phyloP scores from a whole-genome alignment of 192 early-diverging fungal species.

The Coemansia guatemalensis region DNA sequence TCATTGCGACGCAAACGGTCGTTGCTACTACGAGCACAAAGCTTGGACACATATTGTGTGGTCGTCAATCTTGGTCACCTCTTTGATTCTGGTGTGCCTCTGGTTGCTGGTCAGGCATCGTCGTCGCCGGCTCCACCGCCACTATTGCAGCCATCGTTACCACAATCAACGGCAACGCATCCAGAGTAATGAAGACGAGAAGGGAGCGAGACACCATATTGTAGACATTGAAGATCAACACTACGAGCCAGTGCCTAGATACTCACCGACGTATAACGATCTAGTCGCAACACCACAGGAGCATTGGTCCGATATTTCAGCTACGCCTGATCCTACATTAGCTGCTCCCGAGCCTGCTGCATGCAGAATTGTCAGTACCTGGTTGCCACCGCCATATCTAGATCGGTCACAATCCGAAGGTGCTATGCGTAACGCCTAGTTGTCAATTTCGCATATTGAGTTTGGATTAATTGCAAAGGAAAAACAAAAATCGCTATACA shows the following conservation, averaged over 20 bases:
- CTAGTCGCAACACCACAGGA: background rate
- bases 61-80: conserved; percentile 7
- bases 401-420: background rate
- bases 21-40: conserved; percentile 21
- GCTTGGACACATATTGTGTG: conserved; percentile 26
- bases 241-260: conserved; percentile 32
- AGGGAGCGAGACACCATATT: background rate
- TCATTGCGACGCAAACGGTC: conserved; percentile 14
- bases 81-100: conserved; percentile 3
- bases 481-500: background rate
- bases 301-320: background rate
- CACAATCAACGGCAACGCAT: background rate
- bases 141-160: background rate
- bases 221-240: conserved; percentile 8
- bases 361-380: background rate
- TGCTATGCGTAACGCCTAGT: background rate
- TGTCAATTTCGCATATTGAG: background rate
- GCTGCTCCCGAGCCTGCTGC: background rate
- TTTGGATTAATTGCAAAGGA: no score
- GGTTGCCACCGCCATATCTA: conserved; percentile 8
- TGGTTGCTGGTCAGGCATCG: conserved; percentile 8
- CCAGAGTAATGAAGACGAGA: background rate
- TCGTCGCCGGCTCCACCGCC: background rate
- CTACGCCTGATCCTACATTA: background rate
- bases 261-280: conserved; percentile 18